Evolutionary conservation across 805 yeast species (phyloP), one percentile per base, ranked within the genome.

Genomic region (Schizosaccharomyces octosporus): DNA sequence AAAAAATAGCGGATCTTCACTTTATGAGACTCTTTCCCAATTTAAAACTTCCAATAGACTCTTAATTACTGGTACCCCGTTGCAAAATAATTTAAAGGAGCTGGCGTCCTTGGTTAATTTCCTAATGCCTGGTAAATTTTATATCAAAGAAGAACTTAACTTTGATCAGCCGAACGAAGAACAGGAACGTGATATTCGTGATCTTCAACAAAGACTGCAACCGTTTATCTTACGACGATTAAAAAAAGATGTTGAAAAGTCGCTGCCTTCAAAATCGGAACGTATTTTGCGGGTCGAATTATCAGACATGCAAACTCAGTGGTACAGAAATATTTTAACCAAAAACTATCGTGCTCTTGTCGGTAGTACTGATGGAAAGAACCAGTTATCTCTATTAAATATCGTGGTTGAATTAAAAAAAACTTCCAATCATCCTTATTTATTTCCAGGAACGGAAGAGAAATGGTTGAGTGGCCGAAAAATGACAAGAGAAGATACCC

Each of bases 191-290:
- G 90, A 87, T 70, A 93, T 93, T 66, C 82, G 88, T 68, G 85
- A 84, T 65, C 76, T 93, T 59, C 98, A 93, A 69, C 76, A 76
- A 63, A 80, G 87, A 64, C 79, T 93, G 66, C 89, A 89, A 69
- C 97, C 98, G 0, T 93, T 84, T 68, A 93, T 93, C 63, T 75
- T 93, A 65, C 82, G 99, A 71, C 80, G 99, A 67, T 78, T 94
- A 71, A 93, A 93, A 71, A 94, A 93, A 69, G 98, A 93, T 73
- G 99, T 93, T 9, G 98, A 94, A 71, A 94, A 90, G 69, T 87
- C 96, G 0, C 76, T 93, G 64, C 98, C 98, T 1, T 86, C 95
- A 0, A 93, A 93, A 71, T 85, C 96, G 0, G 98, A 93, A 73
- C 80, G 97, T 66, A 94, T 94, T 64, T 74, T 94, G 66, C 80